These are phyloP conservation scores for Pezicula radicicola DNA, from an alignment of 2,329 filamentous ascomycete genomes.

Conservation along the genomic window DNA sequence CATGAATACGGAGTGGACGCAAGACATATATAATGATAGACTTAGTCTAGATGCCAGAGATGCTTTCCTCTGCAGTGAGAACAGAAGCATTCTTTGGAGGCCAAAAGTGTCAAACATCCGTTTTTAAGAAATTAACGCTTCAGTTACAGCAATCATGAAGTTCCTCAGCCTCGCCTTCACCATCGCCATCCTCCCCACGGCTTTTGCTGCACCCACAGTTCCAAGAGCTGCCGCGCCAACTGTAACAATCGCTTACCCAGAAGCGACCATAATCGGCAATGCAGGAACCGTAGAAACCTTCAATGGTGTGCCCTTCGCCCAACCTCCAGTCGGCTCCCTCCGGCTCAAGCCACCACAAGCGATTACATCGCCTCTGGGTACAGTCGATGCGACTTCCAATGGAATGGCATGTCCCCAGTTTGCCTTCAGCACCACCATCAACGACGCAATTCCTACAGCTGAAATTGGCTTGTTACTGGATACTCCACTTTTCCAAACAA, in stretches of 20 bases:
- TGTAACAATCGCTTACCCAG: slow-evolving; percentile 13
- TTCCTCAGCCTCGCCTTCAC: slow-evolving; percentile 5
- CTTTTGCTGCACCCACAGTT: slow-evolving; percentile 9
- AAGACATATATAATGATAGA: neutral
- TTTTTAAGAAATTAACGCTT: too few relatives aligned
- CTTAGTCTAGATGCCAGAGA: neutral
- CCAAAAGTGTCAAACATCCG: too few relatives aligned
- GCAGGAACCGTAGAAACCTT: slow-evolving; percentile 60
- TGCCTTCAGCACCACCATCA: slow-evolving; percentile 48
- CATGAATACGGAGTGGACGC: neutral
- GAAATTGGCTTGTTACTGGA: slow-evolving; percentile 49
- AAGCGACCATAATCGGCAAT: slow-evolving; percentile 18
- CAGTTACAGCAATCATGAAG: slow-evolving; percentile 7
- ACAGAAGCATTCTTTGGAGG: too few relatives aligned
- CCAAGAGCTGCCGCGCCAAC: slow-evolving; percentile 13
- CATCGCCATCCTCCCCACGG: slow-evolving; percentile 4
- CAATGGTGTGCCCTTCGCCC: slow-evolving; percentile 72
- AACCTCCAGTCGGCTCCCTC: slow-evolving; percentile 62
- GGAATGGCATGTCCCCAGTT: slow-evolving; percentile 72
- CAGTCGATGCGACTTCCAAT: slow-evolving; percentile 53
- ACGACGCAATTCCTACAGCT: slow-evolving; percentile 32
- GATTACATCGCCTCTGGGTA: slow-evolving; percentile 55
- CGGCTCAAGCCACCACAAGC: slow-evolving; percentile 68
- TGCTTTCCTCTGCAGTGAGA: neutral
- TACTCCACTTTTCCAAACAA: slow-evolving; percentile 53